Base-by-base conservation (phyloP, 331 rosid genomes). In the Malus hybrid region DNA sequence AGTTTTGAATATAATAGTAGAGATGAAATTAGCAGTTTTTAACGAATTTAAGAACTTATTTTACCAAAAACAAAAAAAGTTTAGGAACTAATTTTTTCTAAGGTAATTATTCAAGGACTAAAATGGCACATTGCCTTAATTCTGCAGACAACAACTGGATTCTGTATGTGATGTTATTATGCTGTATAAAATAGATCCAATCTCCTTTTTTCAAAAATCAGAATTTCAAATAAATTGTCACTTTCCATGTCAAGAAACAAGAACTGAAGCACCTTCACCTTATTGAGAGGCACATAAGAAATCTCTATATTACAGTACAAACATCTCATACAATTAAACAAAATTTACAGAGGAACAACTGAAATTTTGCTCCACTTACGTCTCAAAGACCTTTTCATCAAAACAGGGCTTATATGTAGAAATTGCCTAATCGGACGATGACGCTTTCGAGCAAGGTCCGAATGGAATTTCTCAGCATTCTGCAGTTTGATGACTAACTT, bases 331-430 rank as follows among this genome's bases (percentile, higher is more conserved):
- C 24, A 33, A 20, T 64, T 39, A 33, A 33, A 64, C 69, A 33
- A 32, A 46, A 10, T 65, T 81, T 24, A 81, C 20, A 24, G 20
- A 10, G 74, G 55, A 18, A 71, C 61, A 72, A 71, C 6, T 3
- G 66, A 57, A 60, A 57, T 82, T 62, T 64, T 53, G 39, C 78
- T 68, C 75, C 30, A 72, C 53, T 71, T 46, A 4, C 55, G 63
- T 66, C 70, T 75, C 26, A 62, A 19, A 22, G 78, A 82, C 63
- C 86, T 52, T 72, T 82, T 82, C 86, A 82, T 78, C 32, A 79
- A 62, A 64, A 82, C 68, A 24, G 83, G 86, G 30, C 75, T 78
- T 29, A 78, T 10, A 39, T 66, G 80, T 22, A 82, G 75, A 75
- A 34, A 58, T 39, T 78, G 68, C 7, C 63, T 68, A n/a, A 77